Evolutionary conservation across 2,329 filamentous ascomycete genomes (phyloP), one percentile per base, ranked within the genome.

Genomic region (Claviceps cyperi): DNA sequence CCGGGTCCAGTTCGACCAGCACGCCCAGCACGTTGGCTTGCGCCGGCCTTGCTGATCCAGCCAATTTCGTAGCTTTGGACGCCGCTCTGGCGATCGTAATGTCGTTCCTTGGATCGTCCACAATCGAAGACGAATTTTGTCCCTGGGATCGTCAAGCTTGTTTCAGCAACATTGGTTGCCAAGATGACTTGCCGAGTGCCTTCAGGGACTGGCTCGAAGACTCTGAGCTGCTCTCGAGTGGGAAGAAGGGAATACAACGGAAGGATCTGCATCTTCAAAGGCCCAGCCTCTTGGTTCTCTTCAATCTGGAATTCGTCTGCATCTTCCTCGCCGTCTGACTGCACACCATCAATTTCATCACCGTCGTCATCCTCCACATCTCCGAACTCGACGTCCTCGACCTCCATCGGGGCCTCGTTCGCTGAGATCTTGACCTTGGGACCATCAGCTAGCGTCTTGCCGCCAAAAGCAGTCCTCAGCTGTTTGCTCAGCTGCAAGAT

Each of bases 11-110:
- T 98, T 73, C 92, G 83, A 55, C 94, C 92, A 51, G 92, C 92
- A 75, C 92, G 87, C 68, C 92, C 92, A 52, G 88, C 81, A 63
- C 92, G 79, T 66, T 98, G 92, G 56, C 83, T 86, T 7, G 92
- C 91, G 63, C 88, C 94, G 28, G 92, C 92, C 69, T 98, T 97
- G 70, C 90, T 96, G 63, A 97, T 94, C 88, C 91, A 98, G 40
- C 85, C 84, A 49, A 98, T 80, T 59, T 95, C 86, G 62, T 95
- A 98, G 61, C 85, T 95, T 64, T 98, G 92, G 0, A 98, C 91
- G 3, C 91, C 91, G 8, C 86, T 96, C 11, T 79, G 70, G n/a
- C 80, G 76, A 62, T 97, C 86, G 60, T 92, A 97, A 51, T 83
- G 85, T 54, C 91, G 84, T 64, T 96, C 90, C 65, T 98, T 98